Conservation (phyloP, 83 land plant genomes). For the Diphasiastrum complanatum region DNA sequence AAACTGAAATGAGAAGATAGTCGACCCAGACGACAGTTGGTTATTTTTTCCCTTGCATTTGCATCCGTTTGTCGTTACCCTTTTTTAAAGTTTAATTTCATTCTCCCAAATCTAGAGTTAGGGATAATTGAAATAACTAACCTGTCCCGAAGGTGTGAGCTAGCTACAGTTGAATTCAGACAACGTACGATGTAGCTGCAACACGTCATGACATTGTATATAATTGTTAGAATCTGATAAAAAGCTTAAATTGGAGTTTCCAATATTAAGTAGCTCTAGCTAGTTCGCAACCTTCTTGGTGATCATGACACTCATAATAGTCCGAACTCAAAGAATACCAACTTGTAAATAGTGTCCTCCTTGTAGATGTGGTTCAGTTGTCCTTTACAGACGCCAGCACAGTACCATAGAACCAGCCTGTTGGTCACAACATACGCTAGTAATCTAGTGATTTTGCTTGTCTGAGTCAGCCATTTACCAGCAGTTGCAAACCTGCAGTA, state of each 20-base stretch:
- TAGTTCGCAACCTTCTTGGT: neutral
- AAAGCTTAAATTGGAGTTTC: neutral
- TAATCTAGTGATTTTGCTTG: constrained; percentile 23
- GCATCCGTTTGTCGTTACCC: no score
- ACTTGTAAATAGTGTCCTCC: constrained; percentile 38
- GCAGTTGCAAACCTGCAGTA: constrained; percentile 35
- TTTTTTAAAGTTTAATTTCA: no score
- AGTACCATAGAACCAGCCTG: constrained; percentile 34
- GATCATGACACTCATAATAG: neutral
- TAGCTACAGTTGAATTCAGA: constrained; percentile 39
- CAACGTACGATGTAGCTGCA: constrained; percentile 42
- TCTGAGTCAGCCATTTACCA: constrained; percentile 34
- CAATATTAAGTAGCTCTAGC: neutral
- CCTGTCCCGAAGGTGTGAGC: constrained; percentile 38
- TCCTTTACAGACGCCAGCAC: constrained; percentile 44
- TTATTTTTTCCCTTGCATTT: no score
- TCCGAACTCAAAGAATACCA: neutral
- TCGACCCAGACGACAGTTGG: no score
- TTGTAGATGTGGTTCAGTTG: constrained; percentile 37
- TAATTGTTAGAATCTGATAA: neutral
- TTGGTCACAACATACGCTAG: constrained; percentile 37
- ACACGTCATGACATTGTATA: neutral
- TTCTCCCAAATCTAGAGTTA: neutral
- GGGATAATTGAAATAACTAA: neutral
- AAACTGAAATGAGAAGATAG: no score